phyloP scores from a whole-genome alignment of 305 asterid species.

The Vinca major region DNA sequence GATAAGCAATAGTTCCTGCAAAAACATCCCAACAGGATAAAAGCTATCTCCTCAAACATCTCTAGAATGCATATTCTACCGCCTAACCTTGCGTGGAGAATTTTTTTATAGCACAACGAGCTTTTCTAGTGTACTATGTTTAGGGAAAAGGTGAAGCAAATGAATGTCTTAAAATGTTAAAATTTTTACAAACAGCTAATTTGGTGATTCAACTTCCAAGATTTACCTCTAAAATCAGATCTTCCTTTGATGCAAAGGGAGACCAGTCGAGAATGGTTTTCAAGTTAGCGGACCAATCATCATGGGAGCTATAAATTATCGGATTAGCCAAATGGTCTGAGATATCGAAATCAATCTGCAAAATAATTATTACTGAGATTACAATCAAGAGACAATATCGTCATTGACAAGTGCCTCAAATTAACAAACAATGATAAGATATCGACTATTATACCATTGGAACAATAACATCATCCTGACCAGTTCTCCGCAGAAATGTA shows the following conservation, averaged over 20 bases:
- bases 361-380: slow-evolving; percentile 15
- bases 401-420: slow-evolving; percentile 1
- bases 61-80: not conserved
- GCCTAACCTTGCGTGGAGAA: not conserved
- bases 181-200: not conserved
- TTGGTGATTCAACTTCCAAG: not conserved
- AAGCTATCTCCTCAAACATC: not conserved
- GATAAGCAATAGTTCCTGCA: not conserved
- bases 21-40: not conserved
- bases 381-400: not conserved
- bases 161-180: no score
- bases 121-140: not conserved
- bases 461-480: slow-evolving; percentile 84
- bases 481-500: slow-evolving; percentile 74
- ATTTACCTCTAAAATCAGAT: slow-evolving; percentile 68
- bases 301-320: slow-evolving; percentile 54
- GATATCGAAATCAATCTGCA: slow-evolving; percentile 84
- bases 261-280: slow-evolving; percentile 86
- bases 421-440: not conserved
- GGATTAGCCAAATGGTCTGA: slow-evolving; percentile 67
- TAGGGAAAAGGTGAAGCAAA: not conserved
- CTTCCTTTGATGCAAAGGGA: slow-evolving; percentile 73
- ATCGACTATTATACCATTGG: slow-evolving; percentile 60
- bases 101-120: no score
- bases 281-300: slow-evolving; percentile 76